Percentiles rank a stretch among this genome's conserved stretches.
Evolutionary conservation across 495 filamentous ascomycete species (phyloP).

Genomic region (Aspergillus panamensis): DNA sequence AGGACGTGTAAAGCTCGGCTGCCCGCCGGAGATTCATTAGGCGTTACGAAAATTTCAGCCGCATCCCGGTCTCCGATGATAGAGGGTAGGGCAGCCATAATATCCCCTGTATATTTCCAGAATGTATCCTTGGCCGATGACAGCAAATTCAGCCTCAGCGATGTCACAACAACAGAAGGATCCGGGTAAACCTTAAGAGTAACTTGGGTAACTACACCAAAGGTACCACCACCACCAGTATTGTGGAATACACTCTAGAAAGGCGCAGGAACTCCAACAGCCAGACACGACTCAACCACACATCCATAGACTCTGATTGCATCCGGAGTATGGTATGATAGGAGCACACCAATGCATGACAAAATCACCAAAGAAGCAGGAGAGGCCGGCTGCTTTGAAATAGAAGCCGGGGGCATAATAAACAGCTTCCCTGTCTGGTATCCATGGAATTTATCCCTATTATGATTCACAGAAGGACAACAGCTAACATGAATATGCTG

Average conservation of each 20-base stretch:
- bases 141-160: no score
- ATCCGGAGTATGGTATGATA: neutral
- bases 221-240: no score
- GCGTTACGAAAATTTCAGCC: no score
- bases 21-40: no score
- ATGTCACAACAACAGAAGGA: no score
- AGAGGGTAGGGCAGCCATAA: no score
- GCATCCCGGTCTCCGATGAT: no score
- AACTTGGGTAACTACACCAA: no score
- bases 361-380: neutral
- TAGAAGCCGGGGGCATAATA: constrained; percentile 14
- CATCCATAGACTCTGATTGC: neutral
- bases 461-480: constrained; percentile 30
- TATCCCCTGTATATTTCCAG: no score
- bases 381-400: constrained; percentile 18
- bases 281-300: neutral
- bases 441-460: constrained; percentile 33
- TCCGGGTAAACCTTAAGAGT: no score
- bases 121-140: no score
- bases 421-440: constrained; percentile 25
- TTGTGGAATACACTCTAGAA: neutral
- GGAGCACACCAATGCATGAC: neutral
- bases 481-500: constrained; percentile 29
- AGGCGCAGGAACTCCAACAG: neutral
- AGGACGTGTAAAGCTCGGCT: no score